Evolutionary conservation across 2,329 filamentous ascomycete species (phyloP).

Genomic region (Venturiaceae sp.): DNA sequence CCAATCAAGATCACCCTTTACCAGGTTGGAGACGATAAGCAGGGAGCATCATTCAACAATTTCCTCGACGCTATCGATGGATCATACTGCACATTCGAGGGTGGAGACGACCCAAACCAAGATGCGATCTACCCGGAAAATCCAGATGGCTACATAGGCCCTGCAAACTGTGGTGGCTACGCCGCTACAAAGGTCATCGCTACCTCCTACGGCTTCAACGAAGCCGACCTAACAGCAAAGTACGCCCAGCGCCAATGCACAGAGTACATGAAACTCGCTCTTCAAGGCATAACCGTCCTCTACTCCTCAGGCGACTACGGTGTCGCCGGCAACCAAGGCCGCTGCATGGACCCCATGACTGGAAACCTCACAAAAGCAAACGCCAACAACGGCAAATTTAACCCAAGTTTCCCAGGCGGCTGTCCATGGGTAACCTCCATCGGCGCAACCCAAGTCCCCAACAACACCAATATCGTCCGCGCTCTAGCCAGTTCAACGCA

Average conservation of each 20-base stretch:
- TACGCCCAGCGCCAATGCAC: conserved; percentile 29
- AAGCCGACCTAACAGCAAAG: conserved; percentile 25
- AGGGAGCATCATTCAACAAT: conserved; percentile 12
- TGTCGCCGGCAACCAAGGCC: conserved; percentile 14
- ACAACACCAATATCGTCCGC: conserved; percentile 4
- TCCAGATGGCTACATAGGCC: conserved; percentile 19
- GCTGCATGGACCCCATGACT: conserved; percentile 29
- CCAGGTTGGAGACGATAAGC: conserved; percentile 31
- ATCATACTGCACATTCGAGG: conserved; percentile 7
- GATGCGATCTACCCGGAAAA: conserved; percentile 38
- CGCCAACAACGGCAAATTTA: conserved; percentile 21
- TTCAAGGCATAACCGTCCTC: conserved; percentile 28
- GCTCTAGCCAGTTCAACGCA: neutral
- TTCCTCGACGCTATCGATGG: conserved; percentile 9
- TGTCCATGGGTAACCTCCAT: conserved; percentile 39
- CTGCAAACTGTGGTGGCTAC: conserved; percentile 4
- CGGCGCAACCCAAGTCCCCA: conserved; percentile 17
- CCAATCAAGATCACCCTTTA: conserved; percentile 8
- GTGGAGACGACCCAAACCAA: conserved; percentile 28
- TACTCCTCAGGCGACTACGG: conserved; percentile 30
- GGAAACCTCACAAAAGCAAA: conserved; percentile 34
- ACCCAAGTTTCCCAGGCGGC: conserved; percentile 35
- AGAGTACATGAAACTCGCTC: conserved; percentile 28
- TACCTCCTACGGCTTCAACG: conserved; percentile 30
- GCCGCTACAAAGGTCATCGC: conserved; percentile 21